phyloP scores from a whole-genome alignment of 1,139 yeast species.

The Lodderomyces beijingensis region DNA sequence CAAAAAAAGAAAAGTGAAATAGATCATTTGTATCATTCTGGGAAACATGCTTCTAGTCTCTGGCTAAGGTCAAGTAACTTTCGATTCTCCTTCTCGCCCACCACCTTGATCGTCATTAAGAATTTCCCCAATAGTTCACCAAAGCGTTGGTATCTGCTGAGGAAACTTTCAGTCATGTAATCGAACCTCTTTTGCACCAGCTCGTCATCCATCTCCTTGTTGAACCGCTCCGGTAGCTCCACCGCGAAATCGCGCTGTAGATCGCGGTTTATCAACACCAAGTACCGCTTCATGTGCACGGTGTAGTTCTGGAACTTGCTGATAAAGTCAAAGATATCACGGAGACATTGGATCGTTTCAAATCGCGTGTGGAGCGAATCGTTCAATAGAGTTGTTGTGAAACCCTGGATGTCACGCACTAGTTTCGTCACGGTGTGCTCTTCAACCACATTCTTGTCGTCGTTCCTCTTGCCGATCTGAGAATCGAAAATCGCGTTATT shows the following conservation, averaged over 20 bases:
- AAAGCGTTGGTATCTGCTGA: conserved; percentile 52
- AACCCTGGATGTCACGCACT: conserved; percentile 44
- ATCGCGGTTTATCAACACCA: conserved; percentile 48
- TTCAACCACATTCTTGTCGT: neutral
- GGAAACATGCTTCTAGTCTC: conserved; percentile 44
- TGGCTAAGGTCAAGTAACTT: conserved; percentile 51
- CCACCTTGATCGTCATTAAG: conserved; percentile 49
- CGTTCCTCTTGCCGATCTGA: conserved; percentile 48
- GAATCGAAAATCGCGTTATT: conserved; percentile 3
- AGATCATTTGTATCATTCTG: conserved; percentile 10
- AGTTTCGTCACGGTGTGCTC: neutral
- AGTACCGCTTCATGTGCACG: conserved; percentile 50
- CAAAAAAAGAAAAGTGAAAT: neutral
- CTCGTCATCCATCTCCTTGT: conserved; percentile 30
- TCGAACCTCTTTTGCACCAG: conserved; percentile 39
- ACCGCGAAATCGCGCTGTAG: conserved; percentile 37
- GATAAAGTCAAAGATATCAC: conserved; percentile 42
- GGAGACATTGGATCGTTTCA: conserved; percentile 46
- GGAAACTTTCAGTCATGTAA: conserved; percentile 45
- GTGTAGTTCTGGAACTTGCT: conserved; percentile 55
- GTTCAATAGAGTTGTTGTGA: conserved; percentile 60
- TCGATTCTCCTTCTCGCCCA: conserved; percentile 63
- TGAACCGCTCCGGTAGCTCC: conserved; percentile 39
- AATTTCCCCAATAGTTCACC: conserved; percentile 52
- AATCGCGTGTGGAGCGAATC: conserved; percentile 67